Evolutionary conservation across 345 rosid species (phyloP).

Genomic region (Excoecaria agallocha): DNA sequence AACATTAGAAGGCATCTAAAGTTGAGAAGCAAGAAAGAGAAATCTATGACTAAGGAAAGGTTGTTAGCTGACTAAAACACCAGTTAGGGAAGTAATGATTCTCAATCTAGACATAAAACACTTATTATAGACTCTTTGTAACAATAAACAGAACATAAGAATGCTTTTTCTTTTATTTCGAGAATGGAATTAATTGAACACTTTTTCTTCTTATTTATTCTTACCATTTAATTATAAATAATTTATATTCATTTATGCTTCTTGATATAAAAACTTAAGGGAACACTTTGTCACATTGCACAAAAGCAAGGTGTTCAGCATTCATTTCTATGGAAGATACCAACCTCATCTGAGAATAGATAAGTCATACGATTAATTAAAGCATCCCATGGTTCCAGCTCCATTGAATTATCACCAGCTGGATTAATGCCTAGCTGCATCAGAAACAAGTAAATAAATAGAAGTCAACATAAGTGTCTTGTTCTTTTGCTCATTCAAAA

Average conservation of each 20-base stretch:
- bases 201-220: no score
- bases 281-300: neutral
- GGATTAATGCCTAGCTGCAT: conserved; percentile 69
- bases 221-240: neutral
- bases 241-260: neutral
- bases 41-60: no score
- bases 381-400: conserved; percentile 59
- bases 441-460: conserved; percentile 11
- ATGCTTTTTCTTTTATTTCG: neutral
- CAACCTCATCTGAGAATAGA: conserved; percentile 75
- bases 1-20: neutral
- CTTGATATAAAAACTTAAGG: neutral
- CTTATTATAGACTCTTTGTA: neutral
- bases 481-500: neutral
- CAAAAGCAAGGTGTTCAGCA: neutral
- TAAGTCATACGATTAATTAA: conserved; percentile 47
- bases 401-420: conserved; percentile 43
- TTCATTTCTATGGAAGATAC: conserved; percentile 21
- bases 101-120: neutral
- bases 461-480: neutral
- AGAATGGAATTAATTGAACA: neutral
- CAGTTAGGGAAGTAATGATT: neutral
- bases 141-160: neutral
- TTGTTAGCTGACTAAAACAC: no score
- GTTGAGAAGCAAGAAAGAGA: neutral